Base-by-base conservation (phyloP, 2,329 filamentous ascomycete genomes). In the Acephala macrosclerotiorum region DNA sequence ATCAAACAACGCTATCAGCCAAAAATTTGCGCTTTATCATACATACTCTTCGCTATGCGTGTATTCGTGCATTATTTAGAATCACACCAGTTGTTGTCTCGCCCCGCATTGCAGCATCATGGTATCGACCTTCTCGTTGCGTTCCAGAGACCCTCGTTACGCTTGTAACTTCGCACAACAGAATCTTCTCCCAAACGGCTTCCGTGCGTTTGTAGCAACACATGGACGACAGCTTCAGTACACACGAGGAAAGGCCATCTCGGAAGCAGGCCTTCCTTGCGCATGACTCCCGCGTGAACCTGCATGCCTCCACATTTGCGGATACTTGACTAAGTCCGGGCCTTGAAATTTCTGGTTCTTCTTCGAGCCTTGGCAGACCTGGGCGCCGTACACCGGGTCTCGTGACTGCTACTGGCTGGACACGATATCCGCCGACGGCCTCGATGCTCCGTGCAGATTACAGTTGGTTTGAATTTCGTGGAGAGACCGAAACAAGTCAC, bases 301-400 rank as follows among this genome's bases (percentile, higher is more conserved):
- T 66, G 65, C 61, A 66, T 64, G 56, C 58, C 42, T 61, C 58
- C 64, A 63, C 57, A 45, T 35, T 20, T 47, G 47, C 47, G 29
- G 26, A 53, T 25, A n/a, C 58, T 12, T 61, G 16, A 20, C 40
- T 20, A 61, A 45, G 55, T 18, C n/a, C 59, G 42, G 55, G 42
- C 55, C 57, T 53, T 42, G 45, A 57, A 57, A 40, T 57, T 57
- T 57, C 55, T 57, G 38, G 1, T 57, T 57, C 14, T 14, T 49
- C 25, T 12, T 53, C 55, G 8, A 40, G 35, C 35, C 55, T 57
- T 57, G 55, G 29, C 55, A 25, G 49, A 29, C 18, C 20, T 25
- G 29, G 55, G 2, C 55, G 55, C 55, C 33, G 55, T 38, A 22
- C 33, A 40, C 55, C 55, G 29, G 22, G 18, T n/a, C 12, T 38